Evolutionary conservation across 192 early-diverging fungal species (phyloP), one percentile per base, ranked within the genome.

Genomic region (Coemansia sp.): DNA sequence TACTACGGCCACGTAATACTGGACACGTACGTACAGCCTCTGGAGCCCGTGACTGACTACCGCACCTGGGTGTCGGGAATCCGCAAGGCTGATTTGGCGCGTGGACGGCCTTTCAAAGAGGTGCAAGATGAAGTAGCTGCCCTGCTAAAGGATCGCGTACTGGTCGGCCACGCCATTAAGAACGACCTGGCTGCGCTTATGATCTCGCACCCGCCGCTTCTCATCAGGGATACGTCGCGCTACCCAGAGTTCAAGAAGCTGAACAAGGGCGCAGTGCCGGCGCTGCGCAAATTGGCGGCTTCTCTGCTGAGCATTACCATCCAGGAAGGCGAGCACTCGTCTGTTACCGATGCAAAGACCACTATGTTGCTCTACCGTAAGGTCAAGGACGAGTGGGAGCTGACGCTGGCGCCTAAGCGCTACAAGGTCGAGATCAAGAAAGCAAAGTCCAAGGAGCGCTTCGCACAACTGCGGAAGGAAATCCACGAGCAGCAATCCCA

Each of bases 51-150:
- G 14, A 95, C 93, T 0, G 96, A 99, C 76, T 99, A 92, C 67
- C 86, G 97, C 36, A 99, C 97, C 8, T 82, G 77, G 53, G 89
- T 96, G 39, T 94, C 91, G 81, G 97, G 97, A 11, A 93, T 99
- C 45, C 92, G 92, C n/a, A 87, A 91, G 1, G 77, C 85, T 21
- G 83, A 88, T 42, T 74, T 99, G 47, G 58, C 36, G 72, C 33
- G 26, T 3, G 94, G 89, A 4, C 69, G 81, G 6, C 65, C 86
- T 3, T 97, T 99, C 61, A 85, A 88, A 25, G 79, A 91, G 14
- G 93, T 94, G 3, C 95, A 96, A 67, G 45, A 86, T 47, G 73
- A 87, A 67, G 92, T 95, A 3, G 89, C 93, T 0, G 91, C 89
- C 18, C 72, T 98, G 31, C 74, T 97, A 39, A 87, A 93, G 69